phyloP scores from a whole-genome alignment of 257 asterid genomes.

The Solanum raphanifolium region DNA sequence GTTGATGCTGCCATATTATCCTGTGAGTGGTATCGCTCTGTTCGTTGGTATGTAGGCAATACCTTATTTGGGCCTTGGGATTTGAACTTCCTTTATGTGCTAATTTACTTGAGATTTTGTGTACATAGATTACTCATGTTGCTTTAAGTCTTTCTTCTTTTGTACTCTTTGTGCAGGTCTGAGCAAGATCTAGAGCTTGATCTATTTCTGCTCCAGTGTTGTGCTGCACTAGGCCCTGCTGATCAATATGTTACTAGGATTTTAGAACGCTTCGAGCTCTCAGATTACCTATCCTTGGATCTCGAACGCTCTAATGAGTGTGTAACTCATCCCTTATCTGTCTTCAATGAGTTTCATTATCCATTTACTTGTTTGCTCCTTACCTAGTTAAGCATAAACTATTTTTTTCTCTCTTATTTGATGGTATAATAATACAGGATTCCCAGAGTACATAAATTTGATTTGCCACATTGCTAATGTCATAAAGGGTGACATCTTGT shows the following conservation, averaged over 20 bases:
- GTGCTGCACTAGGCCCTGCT: slow-evolving; percentile 96
- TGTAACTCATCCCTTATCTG: slow-evolving; percentile 28
- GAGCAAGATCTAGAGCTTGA: slow-evolving; percentile 93
- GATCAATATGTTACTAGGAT: slow-evolving; percentile 72
- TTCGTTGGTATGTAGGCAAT: slow-evolving; percentile 62
- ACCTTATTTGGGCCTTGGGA: not conserved
- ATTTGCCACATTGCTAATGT: not conserved
- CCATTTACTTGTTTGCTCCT: not conserved
- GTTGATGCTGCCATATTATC: slow-evolving; percentile 80
- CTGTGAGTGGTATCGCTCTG: slow-evolving; percentile 86
- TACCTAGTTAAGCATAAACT: not conserved
- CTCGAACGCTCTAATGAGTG: slow-evolving; percentile 84
- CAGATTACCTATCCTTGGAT: slow-evolving; percentile 58
- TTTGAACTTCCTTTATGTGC: not conserved
- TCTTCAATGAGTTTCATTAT: slow-evolving; percentile 6
- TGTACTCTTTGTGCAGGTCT: slow-evolving; percentile 47
- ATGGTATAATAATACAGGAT: not conserved
- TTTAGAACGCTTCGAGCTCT: slow-evolving; percentile 84
- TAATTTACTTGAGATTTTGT: not conserved
- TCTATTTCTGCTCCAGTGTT: slow-evolving; percentile 90
- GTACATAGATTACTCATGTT: not conserved
- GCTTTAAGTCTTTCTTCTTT: not conserved
- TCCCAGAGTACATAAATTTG: not conserved
- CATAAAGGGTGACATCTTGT: not conserved
- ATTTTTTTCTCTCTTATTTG: not conserved